Conservation (phyloP, 495 filamentous ascomycete genomes). For the Penicillium canariense region DNA sequence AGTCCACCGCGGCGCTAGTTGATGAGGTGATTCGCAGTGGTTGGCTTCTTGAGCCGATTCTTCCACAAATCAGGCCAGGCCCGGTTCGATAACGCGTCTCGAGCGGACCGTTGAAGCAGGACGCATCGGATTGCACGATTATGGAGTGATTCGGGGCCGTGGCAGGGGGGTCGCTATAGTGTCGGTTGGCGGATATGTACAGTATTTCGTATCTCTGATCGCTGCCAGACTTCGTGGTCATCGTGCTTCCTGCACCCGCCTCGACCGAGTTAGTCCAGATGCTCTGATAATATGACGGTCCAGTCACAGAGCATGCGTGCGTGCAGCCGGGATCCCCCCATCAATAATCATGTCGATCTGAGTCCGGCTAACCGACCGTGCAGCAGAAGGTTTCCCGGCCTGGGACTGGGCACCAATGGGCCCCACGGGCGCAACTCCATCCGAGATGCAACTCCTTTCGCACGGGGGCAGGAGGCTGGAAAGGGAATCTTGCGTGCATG, state of each 20-base stretch:
- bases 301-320: constrained; percentile 1
- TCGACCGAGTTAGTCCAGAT: too few species aligned
- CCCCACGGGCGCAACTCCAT: constrained; percentile 4
- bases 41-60: constrained; percentile 1
- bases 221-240: too few species aligned
- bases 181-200: too few species aligned
- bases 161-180: too few species aligned
- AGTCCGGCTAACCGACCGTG: constrained; percentile 9
- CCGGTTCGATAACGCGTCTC: too few species aligned
- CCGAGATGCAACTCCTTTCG: constrained; percentile 6
- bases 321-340: neutral
- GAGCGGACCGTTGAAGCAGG: too few species aligned
- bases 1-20: constrained; percentile 7
- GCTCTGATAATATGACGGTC: neutral
- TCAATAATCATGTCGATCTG: constrained; percentile 9
- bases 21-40: neutral
- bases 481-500: constrained; percentile 19
- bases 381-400: constrained; percentile 11
- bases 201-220: too few species aligned
- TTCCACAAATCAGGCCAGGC: constrained; percentile 12
- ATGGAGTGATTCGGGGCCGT: too few species aligned
- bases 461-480: neutral
- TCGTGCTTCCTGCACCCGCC: too few species aligned
- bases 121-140: neutral
- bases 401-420: constrained; percentile 27